Percentiles rank a stretch among this genome's conserved stretches.
Evolutionary conservation across 2,329 filamentous ascomycete species (phyloP).

Genomic region (Cladophialophora carrionii): DNA sequence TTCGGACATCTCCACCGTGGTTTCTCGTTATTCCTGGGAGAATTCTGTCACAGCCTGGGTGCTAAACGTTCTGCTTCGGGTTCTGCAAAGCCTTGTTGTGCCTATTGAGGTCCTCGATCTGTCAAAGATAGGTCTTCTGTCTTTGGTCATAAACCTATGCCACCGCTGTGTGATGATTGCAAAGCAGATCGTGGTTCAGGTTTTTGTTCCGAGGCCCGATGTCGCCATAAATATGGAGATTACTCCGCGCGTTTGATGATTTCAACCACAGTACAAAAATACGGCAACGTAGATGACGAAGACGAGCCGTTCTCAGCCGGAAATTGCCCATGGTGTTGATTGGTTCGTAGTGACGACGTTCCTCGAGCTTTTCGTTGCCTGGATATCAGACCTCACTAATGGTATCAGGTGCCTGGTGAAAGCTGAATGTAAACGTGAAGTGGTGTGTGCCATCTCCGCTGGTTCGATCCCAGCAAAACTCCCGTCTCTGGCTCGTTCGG

Average conservation of each 20-base stretch:
- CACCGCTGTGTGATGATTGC: not conserved
- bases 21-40: not conserved
- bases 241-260: not conserved
- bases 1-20: slow-evolving; percentile 13
- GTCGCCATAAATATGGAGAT: slow-evolving; percentile 2
- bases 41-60: not conserved
- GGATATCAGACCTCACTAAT: not conserved
- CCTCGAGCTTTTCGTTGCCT: not conserved
- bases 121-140: not conserved
- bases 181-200: not conserved
- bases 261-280: not conserved
- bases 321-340: not conserved
- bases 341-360: not conserved
- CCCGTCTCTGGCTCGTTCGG: not conserved
- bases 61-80: not conserved
- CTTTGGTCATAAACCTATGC: not conserved
- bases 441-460: not conserved
- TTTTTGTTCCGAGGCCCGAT: not conserved
- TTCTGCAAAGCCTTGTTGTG: not conserved
- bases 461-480: not conserved
- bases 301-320: not conserved
- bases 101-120: not conserved
- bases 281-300: not conserved
- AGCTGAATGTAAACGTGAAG: not conserved
- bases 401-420: not conserved